These are phyloP conservation scores for Setaria viridis DNA, from an alignment of 202 grass and related monocot species.

Conservation along the genomic window DNA sequence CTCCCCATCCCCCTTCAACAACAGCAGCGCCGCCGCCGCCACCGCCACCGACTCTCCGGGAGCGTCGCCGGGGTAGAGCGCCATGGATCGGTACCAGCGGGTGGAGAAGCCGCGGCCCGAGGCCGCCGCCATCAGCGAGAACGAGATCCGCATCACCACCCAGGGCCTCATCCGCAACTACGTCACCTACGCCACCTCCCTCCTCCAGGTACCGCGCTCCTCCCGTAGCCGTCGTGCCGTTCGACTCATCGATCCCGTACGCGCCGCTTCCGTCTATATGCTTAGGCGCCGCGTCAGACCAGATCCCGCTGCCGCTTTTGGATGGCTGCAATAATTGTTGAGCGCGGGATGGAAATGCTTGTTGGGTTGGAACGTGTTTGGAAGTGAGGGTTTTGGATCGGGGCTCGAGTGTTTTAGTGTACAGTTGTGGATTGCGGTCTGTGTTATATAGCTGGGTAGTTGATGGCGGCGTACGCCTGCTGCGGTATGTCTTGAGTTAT, in stretches of 20 bases:
- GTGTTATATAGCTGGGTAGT: background rate
- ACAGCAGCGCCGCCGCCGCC: slow-evolving; percentile 12
- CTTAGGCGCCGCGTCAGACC: no score
- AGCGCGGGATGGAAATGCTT: background rate
- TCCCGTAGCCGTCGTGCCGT: background rate
- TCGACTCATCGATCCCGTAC: background rate
- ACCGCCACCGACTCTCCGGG: slow-evolving; percentile 4
- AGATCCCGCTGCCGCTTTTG: slow-evolving; percentile 23
- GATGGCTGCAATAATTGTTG: background rate
- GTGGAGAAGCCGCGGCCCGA: slow-evolving; percentile 88
- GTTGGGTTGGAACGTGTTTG: background rate
- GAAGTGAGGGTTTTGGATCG: background rate
- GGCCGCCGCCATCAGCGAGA: slow-evolving; percentile 80
- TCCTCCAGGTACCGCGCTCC: slow-evolving; percentile 64
- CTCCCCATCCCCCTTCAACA: slow-evolving; percentile 6
- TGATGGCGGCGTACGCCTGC: background rate
- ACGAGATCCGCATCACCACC: slow-evolving; percentile 88
- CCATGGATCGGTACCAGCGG: slow-evolving; percentile 88
- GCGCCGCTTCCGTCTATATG: background rate
- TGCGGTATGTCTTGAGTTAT: background rate
- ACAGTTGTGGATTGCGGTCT: background rate
- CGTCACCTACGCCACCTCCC: slow-evolving; percentile 86
- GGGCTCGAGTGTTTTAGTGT: background rate
- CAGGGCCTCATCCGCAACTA: slow-evolving; percentile 93
- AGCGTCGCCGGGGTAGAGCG: slow-evolving; percentile 36